Conservation (phyloP, 768 basidiomycete genomes). For the Rhodotorula babjevae region DNA sequence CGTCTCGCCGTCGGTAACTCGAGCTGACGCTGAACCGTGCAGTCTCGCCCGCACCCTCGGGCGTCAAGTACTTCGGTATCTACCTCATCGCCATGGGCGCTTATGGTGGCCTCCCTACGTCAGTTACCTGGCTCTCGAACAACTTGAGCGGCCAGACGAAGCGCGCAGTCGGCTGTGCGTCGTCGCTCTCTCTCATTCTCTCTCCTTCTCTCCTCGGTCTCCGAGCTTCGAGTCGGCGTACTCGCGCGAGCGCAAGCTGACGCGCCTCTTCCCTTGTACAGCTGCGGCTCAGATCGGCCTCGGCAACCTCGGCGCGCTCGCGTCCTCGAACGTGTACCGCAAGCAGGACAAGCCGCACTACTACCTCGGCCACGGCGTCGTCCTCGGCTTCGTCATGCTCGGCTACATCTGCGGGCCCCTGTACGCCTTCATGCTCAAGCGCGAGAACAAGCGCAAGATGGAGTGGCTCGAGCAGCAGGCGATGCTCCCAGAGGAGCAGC, state of each 20-base stretch:
- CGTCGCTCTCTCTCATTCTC: neutral
- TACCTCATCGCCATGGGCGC: constrained; percentile 40
- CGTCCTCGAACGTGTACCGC: constrained; percentile 39
- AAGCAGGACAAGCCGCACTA: constrained; percentile 28
- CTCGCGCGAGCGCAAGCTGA: too few species aligned
- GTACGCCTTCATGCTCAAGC: constrained; percentile 35
- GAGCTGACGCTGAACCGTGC: neutral
- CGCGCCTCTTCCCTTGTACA: too few species aligned
- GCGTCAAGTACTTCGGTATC: constrained; percentile 39
- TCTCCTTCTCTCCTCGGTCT: neutral
- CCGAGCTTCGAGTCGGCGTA: too few species aligned
- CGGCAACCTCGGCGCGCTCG: constrained; percentile 39
- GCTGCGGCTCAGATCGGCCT: constrained; percentile 40
- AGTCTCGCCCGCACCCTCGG: constrained; percentile 35
- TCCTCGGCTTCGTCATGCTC: constrained; percentile 36
- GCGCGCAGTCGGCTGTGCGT: neutral
- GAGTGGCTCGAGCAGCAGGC: constrained; percentile 22
- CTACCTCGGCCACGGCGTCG: constrained; percentile 37
- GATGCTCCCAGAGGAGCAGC: constrained; percentile 20
- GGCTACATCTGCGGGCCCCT: constrained; percentile 29
- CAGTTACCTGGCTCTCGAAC: constrained; percentile 37
- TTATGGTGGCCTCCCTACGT: constrained; percentile 35
- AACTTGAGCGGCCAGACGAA: constrained; percentile 40
- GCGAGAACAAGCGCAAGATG: constrained; percentile 34
- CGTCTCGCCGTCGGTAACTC: too few species aligned